Conservation (phyloP, 2,329 filamentous ascomycete genomes). For the Grosmannia penicillata region DNA sequence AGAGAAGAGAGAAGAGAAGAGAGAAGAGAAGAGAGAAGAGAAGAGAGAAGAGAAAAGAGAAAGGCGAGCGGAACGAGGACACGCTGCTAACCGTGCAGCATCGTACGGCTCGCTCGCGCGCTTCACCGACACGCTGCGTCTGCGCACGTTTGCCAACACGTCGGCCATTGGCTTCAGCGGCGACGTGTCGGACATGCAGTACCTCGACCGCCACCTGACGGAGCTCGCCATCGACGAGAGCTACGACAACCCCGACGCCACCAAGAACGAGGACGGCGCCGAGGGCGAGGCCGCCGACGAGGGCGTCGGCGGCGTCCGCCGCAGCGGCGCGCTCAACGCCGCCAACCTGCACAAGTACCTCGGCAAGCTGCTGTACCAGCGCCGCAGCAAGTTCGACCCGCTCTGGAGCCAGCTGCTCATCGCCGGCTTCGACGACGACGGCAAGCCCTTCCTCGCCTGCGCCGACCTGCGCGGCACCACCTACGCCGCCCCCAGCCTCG, state of each 20-base stretch:
- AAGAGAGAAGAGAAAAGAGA: no score
- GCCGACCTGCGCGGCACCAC: conserved; percentile 89
- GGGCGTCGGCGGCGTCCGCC: conserved; percentile 47
- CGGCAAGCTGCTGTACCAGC: conserved; percentile 87
- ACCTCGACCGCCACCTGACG: conserved; percentile 80
- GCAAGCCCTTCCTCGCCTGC: conserved; percentile 76
- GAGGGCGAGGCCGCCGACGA: conserved; percentile 32
- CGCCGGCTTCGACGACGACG: conserved; percentile 67
- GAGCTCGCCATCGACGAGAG: conserved; percentile 80
- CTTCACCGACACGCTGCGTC: conserved; percentile 92
- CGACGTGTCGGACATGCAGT: conserved; percentile 98
- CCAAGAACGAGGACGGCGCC: conserved; percentile 14
- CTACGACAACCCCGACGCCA: conserved; percentile 41
- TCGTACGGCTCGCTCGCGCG: conserved; percentile 95
- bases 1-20: not conserved
- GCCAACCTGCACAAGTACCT: conserved; percentile 96
- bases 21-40: not conserved
- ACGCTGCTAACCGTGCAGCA: conserved; percentile 39
- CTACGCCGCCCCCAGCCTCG: conserved; percentile 74
- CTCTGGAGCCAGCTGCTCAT: conserved; percentile 95
- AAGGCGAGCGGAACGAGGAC: no score
- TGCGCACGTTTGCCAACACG: conserved; percentile 72
- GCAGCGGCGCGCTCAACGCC: conserved; percentile 53
- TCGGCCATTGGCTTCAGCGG: conserved; percentile 88
- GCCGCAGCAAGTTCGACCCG: conserved; percentile 89